Conservation (phyloP, 495 filamentous ascomycete genomes). For the Pseudomonodictys pantanalensis region DNA sequence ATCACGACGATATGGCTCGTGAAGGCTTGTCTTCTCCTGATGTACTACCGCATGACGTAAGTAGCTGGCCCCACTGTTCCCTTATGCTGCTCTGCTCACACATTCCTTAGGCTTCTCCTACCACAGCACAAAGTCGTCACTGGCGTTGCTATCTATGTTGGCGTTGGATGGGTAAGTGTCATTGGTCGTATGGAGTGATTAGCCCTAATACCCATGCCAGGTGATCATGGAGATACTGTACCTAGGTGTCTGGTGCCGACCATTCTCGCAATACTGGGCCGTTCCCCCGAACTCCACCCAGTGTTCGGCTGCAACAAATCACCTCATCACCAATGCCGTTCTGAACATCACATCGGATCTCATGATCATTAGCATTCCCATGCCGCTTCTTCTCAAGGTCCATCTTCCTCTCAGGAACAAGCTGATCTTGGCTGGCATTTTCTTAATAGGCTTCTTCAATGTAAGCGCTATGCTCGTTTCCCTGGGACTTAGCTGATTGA, state of each 20-base stretch:
- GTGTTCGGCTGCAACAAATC: constrained; percentile 47
- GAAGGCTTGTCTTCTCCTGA: constrained; percentile 53
- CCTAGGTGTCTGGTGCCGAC: constrained; percentile 61
- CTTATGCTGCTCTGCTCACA: neutral
- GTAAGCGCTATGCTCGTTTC: constrained; percentile 24
- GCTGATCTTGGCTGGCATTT: constrained; percentile 48
- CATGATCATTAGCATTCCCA: constrained; percentile 57
- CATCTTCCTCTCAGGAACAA: constrained; percentile 53
- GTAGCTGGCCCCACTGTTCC: constrained; percentile 2
- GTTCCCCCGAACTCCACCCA: constrained; percentile 34
- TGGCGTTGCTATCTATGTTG: constrained; percentile 52
- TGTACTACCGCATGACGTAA: constrained; percentile 56
- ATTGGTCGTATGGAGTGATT: neutral
- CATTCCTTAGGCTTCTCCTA: constrained; percentile 33
- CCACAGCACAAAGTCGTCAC: constrained; percentile 52
- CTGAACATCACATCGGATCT: constrained; percentile 65
- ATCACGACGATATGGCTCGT: constrained; percentile 50
- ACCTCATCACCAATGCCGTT: constrained; percentile 62
- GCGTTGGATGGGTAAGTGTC: constrained; percentile 47
- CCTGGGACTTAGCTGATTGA: neutral
- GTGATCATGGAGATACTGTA: constrained; percentile 58
- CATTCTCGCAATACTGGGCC: constrained; percentile 61
- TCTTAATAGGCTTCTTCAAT: constrained; percentile 58
- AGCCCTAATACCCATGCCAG: neutral
- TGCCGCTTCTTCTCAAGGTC: constrained; percentile 57